Evolutionary conservation across 805 yeast genomes (phyloP), one percentile per base, ranked within the genome.

Genomic region (Pichia kluyveri): DNA sequence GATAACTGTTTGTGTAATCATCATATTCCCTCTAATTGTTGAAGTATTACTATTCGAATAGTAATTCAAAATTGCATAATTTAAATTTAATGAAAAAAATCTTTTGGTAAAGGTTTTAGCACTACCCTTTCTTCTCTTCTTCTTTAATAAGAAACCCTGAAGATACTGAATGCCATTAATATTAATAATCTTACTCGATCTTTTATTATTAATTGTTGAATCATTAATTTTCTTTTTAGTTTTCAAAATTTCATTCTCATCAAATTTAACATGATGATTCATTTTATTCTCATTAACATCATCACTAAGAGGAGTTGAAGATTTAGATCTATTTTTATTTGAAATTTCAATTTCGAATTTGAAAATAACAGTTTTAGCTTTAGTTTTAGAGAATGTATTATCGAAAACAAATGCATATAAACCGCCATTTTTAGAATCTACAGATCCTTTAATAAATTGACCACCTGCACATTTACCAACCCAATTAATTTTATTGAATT

Each of bases 21-120:
- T 95, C 87, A 93, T 88, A 59, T 87, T 89, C 48, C 99, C 99
- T 48, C 98, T 75, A 43, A 87, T 73, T 54, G 81, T 80, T 56
- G 81, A 77, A 40, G 87, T 80, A 43, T 80, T 79, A 41, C 78
- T 81, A 63, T 84, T 82, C 50, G 79, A 62, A 61, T 84, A 87
- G 63, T 93, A 93, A 40, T 88, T 86, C 42, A 93, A 71, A 1
- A 91, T 80, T 26, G 95, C 93, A 56, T 84, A 81, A 61, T 81
- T 81, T 68, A 82, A 78, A 62, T 90, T 95, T 50, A 93, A 75
- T 1, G 85, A 76, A 61, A 93, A 93, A 62, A 82, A 89, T 45
- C 99, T 71, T 59, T 85, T 84, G 39, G 85, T 83, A 59, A 83
- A 93, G 4, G 95, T 95, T 65, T 90, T 96, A 26, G 82, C 71